A percentile compares a stretch with the other conserved stretches of the same genome.
Conservation (phyloP, 768 basidiomycete species). For the Trametopsis cervina region DNA sequence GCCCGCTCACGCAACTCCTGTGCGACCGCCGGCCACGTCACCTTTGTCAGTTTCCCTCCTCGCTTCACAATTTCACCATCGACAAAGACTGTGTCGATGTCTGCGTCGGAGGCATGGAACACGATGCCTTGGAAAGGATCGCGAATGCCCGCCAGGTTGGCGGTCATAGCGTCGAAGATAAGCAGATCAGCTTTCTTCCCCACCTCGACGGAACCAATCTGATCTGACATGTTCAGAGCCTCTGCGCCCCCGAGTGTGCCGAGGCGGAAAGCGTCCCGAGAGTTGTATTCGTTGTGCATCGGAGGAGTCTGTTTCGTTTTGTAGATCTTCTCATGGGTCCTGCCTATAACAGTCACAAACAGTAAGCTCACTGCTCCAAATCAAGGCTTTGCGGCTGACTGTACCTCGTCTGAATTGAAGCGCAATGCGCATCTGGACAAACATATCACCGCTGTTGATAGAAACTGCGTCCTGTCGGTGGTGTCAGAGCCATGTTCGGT, state of each 20-base stretch:
- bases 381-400: background rate
- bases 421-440: conserved; percentile 24
- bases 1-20: conserved; percentile 18
- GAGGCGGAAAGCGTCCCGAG: conserved; percentile 23
- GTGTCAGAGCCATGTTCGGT: background rate
- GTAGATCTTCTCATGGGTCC: conserved; percentile 17
- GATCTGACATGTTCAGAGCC: conserved; percentile 17
- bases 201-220: conserved; percentile 24
- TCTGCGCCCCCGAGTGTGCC: conserved; percentile 27
- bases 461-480: conserved; percentile 17
- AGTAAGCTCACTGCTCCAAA: no score
- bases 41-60: conserved; percentile 18
- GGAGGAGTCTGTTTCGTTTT: conserved; percentile 11
- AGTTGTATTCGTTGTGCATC: conserved; percentile 16
- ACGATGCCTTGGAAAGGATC: conserved; percentile 23
- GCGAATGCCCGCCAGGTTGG: conserved; percentile 20
- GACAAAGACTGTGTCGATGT: conserved; percentile 25
- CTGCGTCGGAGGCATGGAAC: conserved; percentile 24
- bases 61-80: conserved; percentile 26
- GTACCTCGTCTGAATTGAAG: conserved; percentile 24
- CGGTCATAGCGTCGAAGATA: conserved; percentile 22
- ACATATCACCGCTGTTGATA: conserved; percentile 25
- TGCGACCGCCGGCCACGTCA: conserved; percentile 21
- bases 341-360: conserved; percentile 5
- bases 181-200: conserved; percentile 27